Conservation (phyloP, 2,329 filamentous ascomycete genomes). For the Apiospora hydei region DNA sequence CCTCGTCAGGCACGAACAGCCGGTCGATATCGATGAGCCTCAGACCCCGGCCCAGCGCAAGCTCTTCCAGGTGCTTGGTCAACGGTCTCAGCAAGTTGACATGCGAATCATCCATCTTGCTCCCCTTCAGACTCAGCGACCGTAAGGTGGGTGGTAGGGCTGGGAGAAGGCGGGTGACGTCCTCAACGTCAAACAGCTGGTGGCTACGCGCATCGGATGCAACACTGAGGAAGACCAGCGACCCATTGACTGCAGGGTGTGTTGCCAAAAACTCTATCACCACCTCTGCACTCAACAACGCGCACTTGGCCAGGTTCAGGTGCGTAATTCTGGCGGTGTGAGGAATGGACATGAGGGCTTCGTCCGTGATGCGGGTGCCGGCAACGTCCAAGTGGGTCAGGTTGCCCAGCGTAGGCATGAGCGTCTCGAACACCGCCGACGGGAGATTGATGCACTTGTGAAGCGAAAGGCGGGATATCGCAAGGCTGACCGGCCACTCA, state of each 20-base stretch:
- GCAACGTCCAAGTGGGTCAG: slow-evolving; percentile 83
- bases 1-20: slow-evolving; percentile 63
- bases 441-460: slow-evolving; percentile 81
- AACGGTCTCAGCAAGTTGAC: slow-evolving; percentile 69
- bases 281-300: slow-evolving; percentile 68
- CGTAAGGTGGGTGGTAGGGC: slow-evolving; percentile 71
- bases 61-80: slow-evolving; percentile 77
- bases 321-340: slow-evolving; percentile 77
- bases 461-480: slow-evolving; percentile 73
- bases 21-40: slow-evolving; percentile 70
- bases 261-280: slow-evolving; percentile 75
- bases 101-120: slow-evolving; percentile 71
- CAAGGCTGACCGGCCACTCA: slow-evolving; percentile 61
- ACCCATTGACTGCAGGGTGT: slow-evolving; percentile 71
- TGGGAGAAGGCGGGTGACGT: slow-evolving; percentile 71
- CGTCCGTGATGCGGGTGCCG: slow-evolving; percentile 77
- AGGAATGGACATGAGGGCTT: slow-evolving; percentile 74
- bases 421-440: slow-evolving; percentile 68
- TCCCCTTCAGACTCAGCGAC: slow-evolving; percentile 79
- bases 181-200: slow-evolving; percentile 71
- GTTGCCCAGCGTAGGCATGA: slow-evolving; percentile 73
- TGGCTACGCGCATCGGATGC: slow-evolving; percentile 76
- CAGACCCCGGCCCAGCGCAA: slow-evolving; percentile 75
- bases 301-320: slow-evolving; percentile 80
- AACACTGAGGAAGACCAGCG: slow-evolving; percentile 75